Evolutionary conservation across 139 green algal species (phyloP), one percentile per base, ranked within the genome.

Genomic region (Zygnema circumcarinatum): DNA sequence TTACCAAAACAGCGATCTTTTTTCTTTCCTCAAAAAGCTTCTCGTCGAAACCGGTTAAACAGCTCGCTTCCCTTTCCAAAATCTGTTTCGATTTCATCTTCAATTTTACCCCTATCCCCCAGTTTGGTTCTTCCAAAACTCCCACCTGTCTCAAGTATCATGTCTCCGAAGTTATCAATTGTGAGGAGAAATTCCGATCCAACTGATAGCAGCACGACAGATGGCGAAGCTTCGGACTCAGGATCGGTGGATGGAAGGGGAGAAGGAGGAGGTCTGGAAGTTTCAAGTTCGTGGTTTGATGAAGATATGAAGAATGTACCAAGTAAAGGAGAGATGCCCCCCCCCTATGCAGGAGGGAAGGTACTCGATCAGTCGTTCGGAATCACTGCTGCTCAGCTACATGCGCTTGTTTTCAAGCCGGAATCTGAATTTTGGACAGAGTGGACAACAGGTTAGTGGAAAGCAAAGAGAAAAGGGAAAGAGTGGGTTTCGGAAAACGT

Each of bases 381-480:
- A 32, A 25, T 31, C 11, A 33, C 84, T 21, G 75, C 68, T 22
- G 36, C 79, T 40, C 25, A 88, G 74, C 74, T 88, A 22, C 79
- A 88, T 3, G 38, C 33, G 22, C 38, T 88, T 29, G 16, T 86
- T 3, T 88, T 88, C 7, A 42, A 36, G 29, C 83, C 83, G 38
- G 83, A 84, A 41, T 88, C 83, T 1, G 83, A 88, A 1, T 86
- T 88, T 74, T 67, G 33, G 32, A 40, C 68, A 29, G 83, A 88
- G 29, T 87, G 73, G 35, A 76, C 79, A 11, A 29, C 79, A 38
- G 79, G 79, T 86, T 29, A 76, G 79, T 31, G 36, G 2, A 16
- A 32, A 21, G 39, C 38, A 7, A 3, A 36, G 31, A 32, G 35
- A 56, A 32, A 54, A n/a, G 76, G 35, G 74, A 62, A 2, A 81